Percentiles rank a stretch among this genome's conserved stretches.
These are phyloP conservation scores for Pseudocercospora macadamiae DNA, from an alignment of 2,329 filamentous ascomycete species.

Conservation along the genomic window DNA sequence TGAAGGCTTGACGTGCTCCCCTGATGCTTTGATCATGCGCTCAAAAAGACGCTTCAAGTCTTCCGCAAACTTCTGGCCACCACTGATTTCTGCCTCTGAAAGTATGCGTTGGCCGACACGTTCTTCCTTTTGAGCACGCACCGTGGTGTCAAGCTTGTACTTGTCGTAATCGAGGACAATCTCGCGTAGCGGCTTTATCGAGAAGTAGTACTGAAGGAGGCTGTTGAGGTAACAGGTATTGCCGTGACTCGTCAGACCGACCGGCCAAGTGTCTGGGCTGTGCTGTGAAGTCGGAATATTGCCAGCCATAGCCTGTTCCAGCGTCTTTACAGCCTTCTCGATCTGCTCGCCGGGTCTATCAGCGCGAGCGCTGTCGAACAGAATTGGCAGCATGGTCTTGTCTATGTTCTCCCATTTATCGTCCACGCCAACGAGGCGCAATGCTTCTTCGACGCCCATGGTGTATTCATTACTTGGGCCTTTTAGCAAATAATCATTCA, in stretches of 20 bases:
- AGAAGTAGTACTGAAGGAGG: conserved; percentile 92
- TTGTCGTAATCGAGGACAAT: conserved; percentile 77
- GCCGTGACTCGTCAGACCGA: conserved; percentile 88
- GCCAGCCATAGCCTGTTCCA: conserved; percentile 33
- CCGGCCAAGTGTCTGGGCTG: conserved; percentile 60
- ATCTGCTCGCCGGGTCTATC: conserved; percentile 37
- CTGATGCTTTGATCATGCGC: conserved; percentile 40
- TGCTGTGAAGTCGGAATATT: conserved; percentile 15
- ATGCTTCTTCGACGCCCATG: conserved; percentile 61
- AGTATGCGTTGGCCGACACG: conserved; percentile 75
- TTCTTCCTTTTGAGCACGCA: conserved; percentile 65
- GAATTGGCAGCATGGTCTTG: conserved; percentile 22
- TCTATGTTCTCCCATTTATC: conserved; percentile 31
- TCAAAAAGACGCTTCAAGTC: conserved; percentile 41
- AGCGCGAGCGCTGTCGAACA: conserved; percentile 29
- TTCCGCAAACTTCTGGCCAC: conserved; percentile 40
- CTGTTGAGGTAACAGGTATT: conserved; percentile 99
- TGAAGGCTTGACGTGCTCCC: conserved; percentile 37
- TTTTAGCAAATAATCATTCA: conserved; percentile 57
- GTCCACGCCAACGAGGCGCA: conserved; percentile 47
- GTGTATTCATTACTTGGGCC: conserved; percentile 53
- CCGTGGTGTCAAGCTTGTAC: conserved; percentile 68
- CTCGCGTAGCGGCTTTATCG: conserved; percentile 77
- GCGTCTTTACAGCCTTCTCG: conserved; percentile 37
- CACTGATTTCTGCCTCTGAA: conserved; percentile 37